Evolutionary conservation across 177 flowering plant genomes (phyloP), one percentile per base, ranked within the genome.

Genomic region (Tripterygium wilfordii): DNA sequence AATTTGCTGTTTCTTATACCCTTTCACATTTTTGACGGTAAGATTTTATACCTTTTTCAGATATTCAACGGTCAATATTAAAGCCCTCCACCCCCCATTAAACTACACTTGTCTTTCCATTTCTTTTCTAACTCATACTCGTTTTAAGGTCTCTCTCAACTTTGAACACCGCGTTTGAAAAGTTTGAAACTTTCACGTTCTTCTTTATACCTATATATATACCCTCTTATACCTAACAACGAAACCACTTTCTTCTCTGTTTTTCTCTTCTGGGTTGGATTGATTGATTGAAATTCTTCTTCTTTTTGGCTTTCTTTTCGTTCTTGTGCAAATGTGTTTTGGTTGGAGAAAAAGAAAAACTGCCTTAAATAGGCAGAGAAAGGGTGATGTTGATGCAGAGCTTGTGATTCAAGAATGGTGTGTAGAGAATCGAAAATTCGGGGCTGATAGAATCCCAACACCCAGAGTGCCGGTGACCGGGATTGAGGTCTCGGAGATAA

Each of bases 321-420:
- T 2, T 3, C 1, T 22, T 1, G 22, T 21, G 10, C 10, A 46
- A 35, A 56, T 40, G 46, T 18, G 16, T 19, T 48, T 48, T 15
- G 39, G 52, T 16, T 56, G 60, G 60, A 47, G 46, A 48, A 47
- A 40, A n/a, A 47, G 45, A 13, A 56, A 31, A 8, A 6, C 16
- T 4, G 10, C 5, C 29, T 3, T 10, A 9, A 1, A 5, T 36
- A 32, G 26, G 10, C 26, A 26, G 24, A 16, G 36, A 13, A n/a
- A 13, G 2, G 26, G 3, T 10, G 15, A 24, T 7, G 31, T 14
- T 3, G 25, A 54, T 0, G 16, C 9, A 42, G 56, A 58, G 39
- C 16, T 53, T 8, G 31, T 63, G 67, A 63, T 63, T 24, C 71
- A 67, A 24, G 63, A 63, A 1, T 67, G 72, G 68, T 59, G 67